Conservation (phyloP, 768 basidiomycete genomes). For the Tubosaeta sp. region DNA sequence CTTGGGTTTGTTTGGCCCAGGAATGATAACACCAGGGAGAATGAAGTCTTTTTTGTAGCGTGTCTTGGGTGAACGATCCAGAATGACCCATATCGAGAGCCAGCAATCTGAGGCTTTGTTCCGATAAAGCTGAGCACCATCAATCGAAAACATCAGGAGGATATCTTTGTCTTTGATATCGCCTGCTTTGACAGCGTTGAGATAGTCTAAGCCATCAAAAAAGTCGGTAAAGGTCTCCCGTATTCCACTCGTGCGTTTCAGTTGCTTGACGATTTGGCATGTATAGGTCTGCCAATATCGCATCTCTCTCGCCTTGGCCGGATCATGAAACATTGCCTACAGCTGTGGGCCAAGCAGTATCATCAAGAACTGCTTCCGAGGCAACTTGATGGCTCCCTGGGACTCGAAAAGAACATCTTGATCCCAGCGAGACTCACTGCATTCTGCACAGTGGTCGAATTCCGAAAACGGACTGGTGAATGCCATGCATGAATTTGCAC, state of each 20-base stretch:
- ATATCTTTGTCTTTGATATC: no score
- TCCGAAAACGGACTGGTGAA: background rate
- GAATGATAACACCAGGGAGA: background rate
- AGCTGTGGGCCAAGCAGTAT: background rate
- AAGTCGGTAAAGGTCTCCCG: background rate
- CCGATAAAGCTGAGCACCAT: no score
- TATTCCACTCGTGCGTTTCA: background rate
- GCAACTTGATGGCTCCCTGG: background rate
- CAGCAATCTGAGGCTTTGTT: background rate
- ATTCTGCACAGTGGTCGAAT: background rate
- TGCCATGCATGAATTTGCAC: background rate
- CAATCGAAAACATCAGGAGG: no score
- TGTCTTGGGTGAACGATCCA: background rate
- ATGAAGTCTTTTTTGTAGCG: background rate
- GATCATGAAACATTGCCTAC: background rate
- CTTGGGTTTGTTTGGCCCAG: background rate
- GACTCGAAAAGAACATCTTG: background rate
- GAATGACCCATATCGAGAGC: background rate
- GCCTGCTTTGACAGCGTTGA: background rate
- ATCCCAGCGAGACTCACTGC: background rate
- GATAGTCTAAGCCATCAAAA: background rate
- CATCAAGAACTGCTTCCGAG: background rate
- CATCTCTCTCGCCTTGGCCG: background rate
- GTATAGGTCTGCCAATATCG: background rate
- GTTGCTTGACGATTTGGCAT: background rate